Evolutionary conservation across 129 eudicot genomes (phyloP), one percentile per base, ranked within the genome.

Genomic region (Silybum marianum): DNA sequence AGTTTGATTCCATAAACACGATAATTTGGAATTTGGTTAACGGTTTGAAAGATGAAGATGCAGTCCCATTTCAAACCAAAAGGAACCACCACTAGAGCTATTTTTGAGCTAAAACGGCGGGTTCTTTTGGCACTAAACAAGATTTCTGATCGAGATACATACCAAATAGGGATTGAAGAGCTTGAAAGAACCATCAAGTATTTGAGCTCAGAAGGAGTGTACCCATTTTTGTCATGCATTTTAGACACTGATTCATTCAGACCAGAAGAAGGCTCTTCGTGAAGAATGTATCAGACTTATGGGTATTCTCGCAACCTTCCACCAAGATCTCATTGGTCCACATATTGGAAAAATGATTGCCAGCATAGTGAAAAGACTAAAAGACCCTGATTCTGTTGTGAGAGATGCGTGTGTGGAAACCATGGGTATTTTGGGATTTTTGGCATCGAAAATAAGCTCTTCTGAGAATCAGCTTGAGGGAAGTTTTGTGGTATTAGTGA

Each of bases 341-440:
- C 90, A 94, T 67, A 81, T 92, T 1, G 89, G 86, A 11, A 94
- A 92, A 82, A 88, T 92, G 88, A 92, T 92, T 9, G 72, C 77
- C 23, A 88, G 91, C 81, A 85, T 94, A 63, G 94, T 92, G n/a
- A 94, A 90, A 85, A 77, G 97, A 34, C 86, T 94, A 16, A 94
- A 92, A 90, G 98, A 94, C 77, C 84, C 92, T 22, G 98, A 94
- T 83, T 84, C 98, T 58, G 91, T 88, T 81, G 94, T 94, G 1
- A 89, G 96, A 82, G 93, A 92, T 39, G 89, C 96, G 0, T 94
- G 97, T 82, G 83, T 90, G 11, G 96, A 94, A 54, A 90, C 98
- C 19, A 81, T 88, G 82, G 96, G 96, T 6, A 84, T 90, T 44
- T 85, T 94, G 85, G 97, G 97, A n/a, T n/a, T n/a, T n/a, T n/a